Percentiles rank a stretch among this genome's conserved stretches.
These are phyloP conservation scores for Dioscorea cayenensis DNA, from an alignment of 116 monocot species.

Conservation along the genomic window DNA sequence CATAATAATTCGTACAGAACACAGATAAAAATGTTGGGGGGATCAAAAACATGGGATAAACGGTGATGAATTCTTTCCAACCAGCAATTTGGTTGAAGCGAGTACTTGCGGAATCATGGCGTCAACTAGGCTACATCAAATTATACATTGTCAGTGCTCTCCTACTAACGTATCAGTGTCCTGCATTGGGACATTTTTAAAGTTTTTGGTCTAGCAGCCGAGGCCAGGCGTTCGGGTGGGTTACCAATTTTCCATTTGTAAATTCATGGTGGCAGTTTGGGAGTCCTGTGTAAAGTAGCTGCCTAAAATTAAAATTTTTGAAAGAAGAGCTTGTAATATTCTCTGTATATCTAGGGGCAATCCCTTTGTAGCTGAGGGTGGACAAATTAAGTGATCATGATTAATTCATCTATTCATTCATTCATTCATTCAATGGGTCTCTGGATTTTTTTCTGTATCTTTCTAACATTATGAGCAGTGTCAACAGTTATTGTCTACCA, in stretches of 20 bases:
- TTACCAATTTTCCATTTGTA: too few species aligned
- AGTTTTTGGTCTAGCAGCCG: neutral
- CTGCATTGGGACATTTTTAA: neutral
- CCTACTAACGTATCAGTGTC: neutral
- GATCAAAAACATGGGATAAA: slow-evolving; percentile 52
- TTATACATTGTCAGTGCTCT: neutral
- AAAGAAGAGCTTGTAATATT: neutral
- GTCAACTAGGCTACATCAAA: slow-evolving; percentile 1
- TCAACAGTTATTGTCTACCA: too few species aligned
- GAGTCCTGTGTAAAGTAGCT: neutral
- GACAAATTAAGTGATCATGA: neutral
- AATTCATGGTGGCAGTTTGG: neutral
- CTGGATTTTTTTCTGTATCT: too few species aligned
- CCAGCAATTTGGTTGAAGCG: slow-evolving; percentile 69
- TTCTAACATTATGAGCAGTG: too few species aligned
- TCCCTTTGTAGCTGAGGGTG: neutral
- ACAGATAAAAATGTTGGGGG: slow-evolving; percentile 22
- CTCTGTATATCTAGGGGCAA: neutral
- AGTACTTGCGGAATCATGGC: slow-evolving; percentile 17
- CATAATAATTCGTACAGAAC: slow-evolving; percentile 9
- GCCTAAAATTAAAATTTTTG: neutral
- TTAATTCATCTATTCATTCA: neutral
- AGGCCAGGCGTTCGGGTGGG: too few species aligned
- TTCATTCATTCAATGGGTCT: neutral
- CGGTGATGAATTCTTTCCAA: slow-evolving; percentile 55